Percentiles rank a stretch among this genome's conserved stretches.
These are phyloP conservation scores for Talaromyces sp. DNA, from an alignment of 2,329 filamentous ascomycete species.

Conservation along the genomic window DNA sequence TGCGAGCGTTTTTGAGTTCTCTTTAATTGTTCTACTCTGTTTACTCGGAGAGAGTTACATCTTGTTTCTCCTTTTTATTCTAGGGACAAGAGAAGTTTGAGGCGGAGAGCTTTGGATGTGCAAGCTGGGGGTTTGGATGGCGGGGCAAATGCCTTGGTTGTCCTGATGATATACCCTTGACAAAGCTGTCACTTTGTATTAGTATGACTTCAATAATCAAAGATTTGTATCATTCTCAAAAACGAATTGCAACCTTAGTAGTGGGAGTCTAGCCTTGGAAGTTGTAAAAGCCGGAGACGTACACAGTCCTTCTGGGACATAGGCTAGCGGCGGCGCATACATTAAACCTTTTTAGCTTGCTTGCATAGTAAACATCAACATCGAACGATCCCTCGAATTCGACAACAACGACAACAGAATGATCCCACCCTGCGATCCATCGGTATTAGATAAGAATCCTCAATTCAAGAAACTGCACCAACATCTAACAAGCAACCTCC, in stretches of 20 bases:
- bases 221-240: slow-evolving; percentile 7
- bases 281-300: not conserved
- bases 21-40: not conserved
- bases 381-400: not conserved
- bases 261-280: no score
- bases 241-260: no score
- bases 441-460: slow-evolving; percentile 37
- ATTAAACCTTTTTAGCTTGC: no score
- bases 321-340: not conserved
- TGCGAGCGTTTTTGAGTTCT: slow-evolving; percentile 10
- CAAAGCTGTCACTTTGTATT: slow-evolving; percentile 11
- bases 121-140: slow-evolving; percentile 4
- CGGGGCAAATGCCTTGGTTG: not conserved
- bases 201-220: slow-evolving; percentile 6
- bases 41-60: not conserved
- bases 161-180: slow-evolving; percentile 9
- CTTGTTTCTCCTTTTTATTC: not conserved
- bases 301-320: not conserved
- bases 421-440: slow-evolving; percentile 40
- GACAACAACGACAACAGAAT: slow-evolving; percentile 23
- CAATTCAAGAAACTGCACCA: slow-evolving; percentile 41
- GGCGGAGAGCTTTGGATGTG: slow-evolving; percentile 3
- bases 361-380: not conserved
- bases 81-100: not conserved
- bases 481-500: slow-evolving; percentile 32